Percentiles rank a stretch among this genome's conserved stretches.
These are phyloP conservation scores for Keithomyces neogunnii DNA, from an alignment of 2,329 filamentous ascomycete genomes.

Conservation along the genomic window DNA sequence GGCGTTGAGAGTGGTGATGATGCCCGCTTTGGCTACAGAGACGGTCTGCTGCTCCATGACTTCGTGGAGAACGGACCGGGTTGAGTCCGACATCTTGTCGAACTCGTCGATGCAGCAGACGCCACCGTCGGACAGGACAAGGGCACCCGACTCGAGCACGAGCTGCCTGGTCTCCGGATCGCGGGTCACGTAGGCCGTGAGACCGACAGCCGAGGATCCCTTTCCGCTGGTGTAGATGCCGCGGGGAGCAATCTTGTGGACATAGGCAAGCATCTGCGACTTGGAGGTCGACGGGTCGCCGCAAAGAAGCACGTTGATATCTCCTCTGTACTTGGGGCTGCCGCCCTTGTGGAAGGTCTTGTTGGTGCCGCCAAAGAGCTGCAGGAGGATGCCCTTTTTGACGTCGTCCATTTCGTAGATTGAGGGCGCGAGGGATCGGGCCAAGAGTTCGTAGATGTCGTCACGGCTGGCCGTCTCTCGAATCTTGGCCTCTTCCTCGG, in stretches of 20 bases:
- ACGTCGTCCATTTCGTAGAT: constrained; percentile 98
- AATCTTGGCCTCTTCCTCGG: constrained; percentile 87
- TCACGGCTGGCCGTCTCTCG: constrained; percentile 66
- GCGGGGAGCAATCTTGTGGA: constrained; percentile 94
- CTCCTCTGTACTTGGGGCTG: constrained; percentile 89
- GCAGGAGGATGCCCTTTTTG: constrained; percentile 94
- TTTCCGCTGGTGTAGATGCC: constrained; percentile 76
- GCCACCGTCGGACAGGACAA: constrained; percentile 72
- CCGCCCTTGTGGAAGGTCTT: constrained; percentile 96
- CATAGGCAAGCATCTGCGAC: constrained; percentile 87
- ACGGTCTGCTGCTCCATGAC: constrained; percentile 86
- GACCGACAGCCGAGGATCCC: constrained; percentile 71
- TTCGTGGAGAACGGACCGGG: constrained; percentile 75
- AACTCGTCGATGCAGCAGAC: constrained; percentile 83
- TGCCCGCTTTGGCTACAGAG: constrained; percentile 81
- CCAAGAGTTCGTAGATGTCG: constrained; percentile 88
- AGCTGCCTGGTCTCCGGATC: constrained; percentile 74
- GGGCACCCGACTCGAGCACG: constrained; percentile 69
- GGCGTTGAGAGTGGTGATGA: constrained; percentile 93
- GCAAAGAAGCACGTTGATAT: constrained; percentile 94
- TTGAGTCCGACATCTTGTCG: constrained; percentile 76
- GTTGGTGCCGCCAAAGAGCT: constrained; percentile 95
- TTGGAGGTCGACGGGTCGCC: constrained; percentile 96
- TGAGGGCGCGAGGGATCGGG: constrained; percentile 85
- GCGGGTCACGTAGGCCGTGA: constrained; percentile 73